Conservation (phyloP, 257 asterid genomes). For the Coffea canephora region DNA sequence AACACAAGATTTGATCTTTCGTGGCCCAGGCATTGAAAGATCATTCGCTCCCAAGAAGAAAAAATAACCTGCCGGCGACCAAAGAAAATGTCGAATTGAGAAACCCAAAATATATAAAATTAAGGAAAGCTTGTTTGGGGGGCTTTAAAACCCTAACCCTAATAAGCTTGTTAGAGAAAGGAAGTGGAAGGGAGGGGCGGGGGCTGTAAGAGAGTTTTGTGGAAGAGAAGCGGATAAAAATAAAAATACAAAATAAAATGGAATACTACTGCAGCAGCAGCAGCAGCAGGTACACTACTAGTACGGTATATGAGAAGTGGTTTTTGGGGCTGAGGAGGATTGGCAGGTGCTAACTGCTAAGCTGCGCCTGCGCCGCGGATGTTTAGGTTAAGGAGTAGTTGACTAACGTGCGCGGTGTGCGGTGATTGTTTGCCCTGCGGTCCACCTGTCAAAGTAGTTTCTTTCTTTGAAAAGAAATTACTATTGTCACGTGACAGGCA, state of each 20-base stretch:
- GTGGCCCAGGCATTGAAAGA: constrained; percentile 50
- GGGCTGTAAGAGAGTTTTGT: constrained; percentile 26
- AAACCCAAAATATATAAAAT: neutral
- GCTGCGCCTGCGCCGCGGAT: constrained; percentile 27
- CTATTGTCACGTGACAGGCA: too few relatives aligned
- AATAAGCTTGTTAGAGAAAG: constrained; percentile 20
- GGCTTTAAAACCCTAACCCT: constrained; percentile 44
- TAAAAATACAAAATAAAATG: neutral
- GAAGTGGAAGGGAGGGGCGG: constrained; percentile 4
- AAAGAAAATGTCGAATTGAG: too few relatives aligned
- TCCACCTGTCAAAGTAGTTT: neutral
- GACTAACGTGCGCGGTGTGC: constrained; percentile 38
- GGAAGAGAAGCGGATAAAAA: constrained; percentile 34
- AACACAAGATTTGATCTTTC: constrained; percentile 7
- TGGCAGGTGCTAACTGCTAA: constrained; percentile 26
- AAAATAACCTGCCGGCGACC: neutral
- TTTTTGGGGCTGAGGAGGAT: too few relatives aligned
- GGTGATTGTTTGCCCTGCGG: neutral
- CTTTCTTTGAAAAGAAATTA: too few relatives aligned
- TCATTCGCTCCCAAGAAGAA: constrained; percentile 13
- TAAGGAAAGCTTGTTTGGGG: neutral
- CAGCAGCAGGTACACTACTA: too few relatives aligned
- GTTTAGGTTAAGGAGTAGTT: constrained; percentile 20
- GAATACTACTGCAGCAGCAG: too few relatives aligned
- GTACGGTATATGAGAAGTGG: too few relatives aligned